Evolutionary conservation across 2,329 filamentous ascomycete genomes (phyloP).

Genomic region (Trichoderma hamatum): DNA sequence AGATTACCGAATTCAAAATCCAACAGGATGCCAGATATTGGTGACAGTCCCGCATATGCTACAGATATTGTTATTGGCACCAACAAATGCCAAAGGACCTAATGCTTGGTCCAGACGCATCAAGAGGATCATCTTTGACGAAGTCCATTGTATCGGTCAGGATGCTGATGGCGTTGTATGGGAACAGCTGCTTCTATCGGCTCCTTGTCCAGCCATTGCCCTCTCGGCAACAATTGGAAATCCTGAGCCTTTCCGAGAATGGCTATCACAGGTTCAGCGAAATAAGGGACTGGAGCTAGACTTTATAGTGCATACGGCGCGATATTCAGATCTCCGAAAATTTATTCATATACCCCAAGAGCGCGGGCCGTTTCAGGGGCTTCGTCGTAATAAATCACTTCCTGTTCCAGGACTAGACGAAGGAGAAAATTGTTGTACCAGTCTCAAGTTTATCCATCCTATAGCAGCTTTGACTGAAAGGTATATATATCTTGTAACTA

Average conservation of each 20-base stretch:
- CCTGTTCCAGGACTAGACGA: slow-evolving; percentile 51
- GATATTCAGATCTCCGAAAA: slow-evolving; percentile 79
- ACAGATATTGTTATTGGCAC: slow-evolving; percentile 74
- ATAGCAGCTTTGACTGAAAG: slow-evolving; percentile 64
- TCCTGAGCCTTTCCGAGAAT: slow-evolving; percentile 67
- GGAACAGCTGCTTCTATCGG: slow-evolving; percentile 75
- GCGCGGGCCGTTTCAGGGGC: slow-evolving; percentile 54
- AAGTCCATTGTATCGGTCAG: slow-evolving; percentile 79
- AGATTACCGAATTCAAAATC: slow-evolving; percentile 75
- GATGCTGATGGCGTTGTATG: slow-evolving; percentile 75
- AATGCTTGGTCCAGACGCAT: slow-evolving; percentile 66
- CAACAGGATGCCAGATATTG: slow-evolving; percentile 71
- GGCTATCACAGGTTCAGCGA: slow-evolving; percentile 67
- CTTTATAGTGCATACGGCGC: slow-evolving; percentile 68
- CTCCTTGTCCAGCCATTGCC: slow-evolving; percentile 77
- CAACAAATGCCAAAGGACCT: slow-evolving; percentile 60
- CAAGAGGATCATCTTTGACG: slow-evolving; percentile 79
- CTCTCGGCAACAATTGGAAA: slow-evolving; percentile 81
- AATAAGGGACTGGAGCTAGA: slow-evolving; percentile 64
- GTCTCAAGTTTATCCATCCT: slow-evolving; percentile 67
- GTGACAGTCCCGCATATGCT: slow-evolving; percentile 79
- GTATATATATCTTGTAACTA: slow-evolving; percentile 33
- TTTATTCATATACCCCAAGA: slow-evolving; percentile 64
- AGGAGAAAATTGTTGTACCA: slow-evolving; percentile 37
- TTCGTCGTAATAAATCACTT: slow-evolving; percentile 48